These are phyloP conservation scores for Coffea canephora DNA, from an alignment of 257 asterid genomes.

Conservation along the genomic window DNA sequence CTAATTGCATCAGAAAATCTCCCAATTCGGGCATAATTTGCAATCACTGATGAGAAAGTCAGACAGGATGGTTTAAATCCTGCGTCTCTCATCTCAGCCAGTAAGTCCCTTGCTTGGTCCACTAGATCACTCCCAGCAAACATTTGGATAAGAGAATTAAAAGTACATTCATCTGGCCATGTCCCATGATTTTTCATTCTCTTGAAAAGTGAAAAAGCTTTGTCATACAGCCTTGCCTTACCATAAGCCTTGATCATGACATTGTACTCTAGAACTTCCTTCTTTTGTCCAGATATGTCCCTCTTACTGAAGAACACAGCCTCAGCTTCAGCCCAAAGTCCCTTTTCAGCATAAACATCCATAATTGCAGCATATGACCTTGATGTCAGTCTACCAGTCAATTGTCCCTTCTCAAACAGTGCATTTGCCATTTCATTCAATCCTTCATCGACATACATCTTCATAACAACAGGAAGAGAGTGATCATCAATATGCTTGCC, in stretches of 20 bases:
- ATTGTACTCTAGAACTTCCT: constrained; percentile 73
- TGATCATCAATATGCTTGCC: constrained; percentile 53
- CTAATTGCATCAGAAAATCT: constrained; percentile 58
- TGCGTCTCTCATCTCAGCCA: constrained; percentile 65
- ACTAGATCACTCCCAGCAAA: constrained; percentile 58
- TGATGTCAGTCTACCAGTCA: constrained; percentile 50
- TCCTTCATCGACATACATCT: constrained; percentile 70
- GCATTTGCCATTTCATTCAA: constrained; percentile 47
- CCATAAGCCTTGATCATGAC: constrained; percentile 97
- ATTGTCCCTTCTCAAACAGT: constrained; percentile 48
- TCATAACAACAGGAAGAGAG: constrained; percentile 68
- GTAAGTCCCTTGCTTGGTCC: constrained; percentile 56
- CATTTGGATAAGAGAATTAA: constrained; percentile 85
- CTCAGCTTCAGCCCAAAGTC: constrained; percentile 85
- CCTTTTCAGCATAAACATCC: constrained; percentile 78
- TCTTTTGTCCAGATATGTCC: constrained; percentile 44
- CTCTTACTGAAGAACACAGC: constrained; percentile 51
- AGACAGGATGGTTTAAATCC: constrained; percentile 63
- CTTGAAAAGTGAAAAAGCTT: constrained; percentile 66
- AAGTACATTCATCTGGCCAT: constrained; percentile 94
- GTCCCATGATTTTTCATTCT: constrained; percentile 87
- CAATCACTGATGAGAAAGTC: constrained; percentile 69
- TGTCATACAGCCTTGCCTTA: constrained; percentile 56
- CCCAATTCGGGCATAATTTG: constrained; percentile 46
- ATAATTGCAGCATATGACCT: constrained; percentile 69